Base-by-base conservation (phyloP, 2,329 filamentous ascomycete genomes). In the Arthrobotrys iridis region DNA sequence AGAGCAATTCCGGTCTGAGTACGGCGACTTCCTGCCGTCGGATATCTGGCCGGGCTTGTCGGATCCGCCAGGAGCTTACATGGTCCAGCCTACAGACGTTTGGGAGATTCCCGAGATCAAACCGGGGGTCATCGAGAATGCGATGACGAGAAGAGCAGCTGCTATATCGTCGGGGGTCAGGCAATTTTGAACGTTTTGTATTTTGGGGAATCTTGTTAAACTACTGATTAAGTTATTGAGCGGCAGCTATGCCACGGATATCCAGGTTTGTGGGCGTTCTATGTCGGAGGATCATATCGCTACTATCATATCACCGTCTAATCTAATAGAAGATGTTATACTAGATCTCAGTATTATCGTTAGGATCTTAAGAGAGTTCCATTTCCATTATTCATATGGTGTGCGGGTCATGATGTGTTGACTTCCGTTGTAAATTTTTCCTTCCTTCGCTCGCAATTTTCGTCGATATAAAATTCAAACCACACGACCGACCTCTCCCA, bases 31-130 rank as follows among this genome's bases (percentile, higher is more conserved):
- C 80, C 83, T 99, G 8, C 95, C 95, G 0, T 89, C 90, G 0
- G 93, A 97, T 81, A 88, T 97, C 20, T 97, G 93, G 93, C 89
- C 89, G 0, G 91, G 90, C 0, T 87, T 95, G 81, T 87, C 81
- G 55, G 79, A 81, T 70, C 78, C 80, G 48, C 83, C 83, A 4
- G 77, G 80, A 18, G 77, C 79, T n/a, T 83, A 79, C 73, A 79
- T 79, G 30, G 78, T 83, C 79, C 45, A 80, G 45, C 72, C 64
- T 13, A 71, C 60, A 4, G 72, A 76, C 26, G 59, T 64, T 15
- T 76, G 66, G 64, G 65, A 70, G 45, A 64, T 76, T 20, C 72
- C 72, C 1, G 60, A 76, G n/a, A 62, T 76, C 2, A 65, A 67
- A 48, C 58, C 58, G 7, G 59, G 58, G 1, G 65, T 76, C 2